Evolutionary conservation across 371 early-diverging fungal species (phyloP), one percentile per base, ranked within the genome.

Genomic region (Sporodiniella umbellata): DNA sequence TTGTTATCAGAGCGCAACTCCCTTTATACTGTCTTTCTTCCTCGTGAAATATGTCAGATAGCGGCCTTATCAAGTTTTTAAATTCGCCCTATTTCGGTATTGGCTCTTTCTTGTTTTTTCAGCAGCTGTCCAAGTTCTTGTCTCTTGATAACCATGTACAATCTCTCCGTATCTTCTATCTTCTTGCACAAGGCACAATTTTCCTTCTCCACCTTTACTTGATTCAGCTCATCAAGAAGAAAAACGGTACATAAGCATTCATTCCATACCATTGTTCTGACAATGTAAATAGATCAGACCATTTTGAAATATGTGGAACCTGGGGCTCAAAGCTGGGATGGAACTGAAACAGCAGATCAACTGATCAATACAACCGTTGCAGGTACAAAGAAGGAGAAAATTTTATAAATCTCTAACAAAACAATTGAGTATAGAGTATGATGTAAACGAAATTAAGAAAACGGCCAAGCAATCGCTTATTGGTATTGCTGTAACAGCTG

Each of bases 401-500:
- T 6, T 3, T 19, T 18, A 38, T 18, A 38, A 30, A 6, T 24
- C 15, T 19, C 19, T 14, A 15, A 48, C 8, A 14, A 48, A 35
- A 3, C 4, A 1, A 51, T 12, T 1, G n/a, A n/a, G 15, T 26
- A 17, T 52, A 64, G 89, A 88, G 17, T 89, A 94, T 64, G 96
- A 94, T 70, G 64, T 86, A 25, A 75, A 62, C 15, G 87, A 94
- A 65, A 65, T 89, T 45, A 72, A 80, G 39, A 86, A 88, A 64
- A 61, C 71, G 33, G 62, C 87, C 48, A 89, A 85, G 56, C 84
- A 86, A 52, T 70, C 83, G 2, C 46, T 82, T 42, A 80, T 85
- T 19, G 78, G 86, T 26, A 59, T 87, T 35, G 80, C 66, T 14
- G 68, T 93, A 39, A 78, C 93, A 53, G 66, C 72, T 11, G 80